A percentile compares a stretch with the other conserved stretches of the same genome.
These are phyloP conservation scores for Phalaenopsis equestris DNA, from an alignment of 106 monocot genomes.

Conservation along the genomic window DNA sequence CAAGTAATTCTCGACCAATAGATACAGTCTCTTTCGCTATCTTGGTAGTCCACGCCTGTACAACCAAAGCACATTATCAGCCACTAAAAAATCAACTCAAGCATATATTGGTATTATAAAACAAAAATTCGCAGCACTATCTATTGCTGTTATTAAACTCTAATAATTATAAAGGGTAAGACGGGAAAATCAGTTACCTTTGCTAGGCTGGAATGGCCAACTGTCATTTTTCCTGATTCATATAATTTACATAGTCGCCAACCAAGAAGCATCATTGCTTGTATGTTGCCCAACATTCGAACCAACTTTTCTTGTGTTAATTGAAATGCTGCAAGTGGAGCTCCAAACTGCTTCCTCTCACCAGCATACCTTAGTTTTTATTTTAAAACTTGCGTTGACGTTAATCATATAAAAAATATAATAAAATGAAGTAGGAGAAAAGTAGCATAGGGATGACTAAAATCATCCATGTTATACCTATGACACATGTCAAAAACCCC, in stretches of 20 bases:
- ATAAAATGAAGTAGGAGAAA: not conserved
- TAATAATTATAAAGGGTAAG: too few species aligned
- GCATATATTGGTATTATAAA: too few species aligned
- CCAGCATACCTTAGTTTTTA: constrained; percentile 26
- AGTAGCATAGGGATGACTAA: not conserved
- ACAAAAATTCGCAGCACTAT: too few species aligned
- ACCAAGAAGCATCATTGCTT: constrained; percentile 46
- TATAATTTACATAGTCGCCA: constrained; percentile 58
- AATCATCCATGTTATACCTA: constrained; percentile 12
- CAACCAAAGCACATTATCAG: not conserved
- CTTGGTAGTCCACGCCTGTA: not conserved
- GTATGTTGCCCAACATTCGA: constrained; percentile 80
- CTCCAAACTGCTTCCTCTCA: constrained; percentile 78
- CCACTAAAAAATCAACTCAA: too few species aligned
- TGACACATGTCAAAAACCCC: constrained; percentile 47
- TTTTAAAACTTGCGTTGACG: not conserved
- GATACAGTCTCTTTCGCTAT: not conserved
- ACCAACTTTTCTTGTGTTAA: constrained; percentile 87
- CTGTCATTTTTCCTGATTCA: constrained; percentile 93
- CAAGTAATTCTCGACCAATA: not conserved
- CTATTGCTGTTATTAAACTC: too few species aligned
- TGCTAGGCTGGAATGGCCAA: constrained; percentile 43
- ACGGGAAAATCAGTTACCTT: constrained; percentile 20
- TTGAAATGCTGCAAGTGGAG: constrained; percentile 82
- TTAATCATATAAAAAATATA: not conserved